Conservation (phyloP, 2,329 filamentous ascomycete genomes). For the Phialophora chinensis region DNA sequence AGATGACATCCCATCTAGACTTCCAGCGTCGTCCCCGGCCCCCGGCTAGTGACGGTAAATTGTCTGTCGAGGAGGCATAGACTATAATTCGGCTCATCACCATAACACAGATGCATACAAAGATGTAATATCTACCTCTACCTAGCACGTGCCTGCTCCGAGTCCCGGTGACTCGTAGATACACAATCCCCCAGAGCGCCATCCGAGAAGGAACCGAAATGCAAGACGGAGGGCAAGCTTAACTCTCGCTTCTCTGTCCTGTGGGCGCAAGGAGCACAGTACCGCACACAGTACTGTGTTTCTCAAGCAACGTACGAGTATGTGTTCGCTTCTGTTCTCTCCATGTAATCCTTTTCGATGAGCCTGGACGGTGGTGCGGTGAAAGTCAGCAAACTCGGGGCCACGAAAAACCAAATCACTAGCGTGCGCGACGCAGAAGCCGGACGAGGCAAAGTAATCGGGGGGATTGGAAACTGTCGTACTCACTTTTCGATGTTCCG, state of each 20-base stretch:
- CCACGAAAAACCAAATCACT: not conserved
- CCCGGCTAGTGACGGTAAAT: not conserved
- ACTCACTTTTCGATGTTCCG: conserved; percentile 91
- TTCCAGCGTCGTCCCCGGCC: not conserved
- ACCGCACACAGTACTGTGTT: not conserved
- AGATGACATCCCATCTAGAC: not conserved
- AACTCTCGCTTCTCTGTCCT: not conserved
- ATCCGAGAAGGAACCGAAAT: not conserved
- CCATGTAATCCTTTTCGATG: conserved; percentile 93
- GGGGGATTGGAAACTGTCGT: not conserved
- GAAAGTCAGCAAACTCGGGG: not conserved
- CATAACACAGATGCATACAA: not conserved
- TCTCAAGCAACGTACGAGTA: conserved; percentile 74
- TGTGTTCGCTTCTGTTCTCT: conserved; percentile 72
- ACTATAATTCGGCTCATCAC: not conserved
- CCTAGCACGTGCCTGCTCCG: not conserved
- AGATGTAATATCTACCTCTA: not conserved
- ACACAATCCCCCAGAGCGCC: too few relatives aligned
- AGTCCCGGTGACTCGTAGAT: not conserved
- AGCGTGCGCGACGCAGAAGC: not conserved
- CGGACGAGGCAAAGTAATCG: not conserved
- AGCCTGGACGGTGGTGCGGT: conserved; percentile 59
- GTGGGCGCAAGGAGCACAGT: not conserved
- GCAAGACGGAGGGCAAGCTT: not conserved
- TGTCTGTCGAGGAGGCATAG: not conserved